Evolutionary conservation across 2,329 filamentous ascomycete genomes (phyloP).

Genomic region (Ophiostoma quercus): DNA sequence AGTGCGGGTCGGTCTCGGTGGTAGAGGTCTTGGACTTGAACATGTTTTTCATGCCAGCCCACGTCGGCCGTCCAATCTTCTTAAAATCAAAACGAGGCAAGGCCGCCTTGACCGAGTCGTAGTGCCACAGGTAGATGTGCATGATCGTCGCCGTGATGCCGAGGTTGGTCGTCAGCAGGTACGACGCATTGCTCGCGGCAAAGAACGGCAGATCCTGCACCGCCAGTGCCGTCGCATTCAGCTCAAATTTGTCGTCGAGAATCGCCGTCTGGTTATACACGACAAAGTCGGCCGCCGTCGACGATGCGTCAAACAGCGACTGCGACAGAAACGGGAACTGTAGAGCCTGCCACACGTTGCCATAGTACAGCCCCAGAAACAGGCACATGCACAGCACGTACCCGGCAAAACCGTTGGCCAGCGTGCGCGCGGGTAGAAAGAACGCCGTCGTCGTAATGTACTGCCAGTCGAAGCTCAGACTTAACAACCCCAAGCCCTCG

Average conservation of each 20-base stretch:
- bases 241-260: neutral
- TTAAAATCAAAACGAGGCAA: no score
- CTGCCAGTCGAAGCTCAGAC: neutral
- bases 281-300: neutral
- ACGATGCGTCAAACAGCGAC: neutral
- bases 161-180: slow-evolving; percentile 1
- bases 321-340: neutral
- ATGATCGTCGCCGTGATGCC: neutral
- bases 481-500: neutral
- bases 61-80: neutral
- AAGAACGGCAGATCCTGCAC: neutral
- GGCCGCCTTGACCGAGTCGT: neutral
- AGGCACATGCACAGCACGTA: neutral
- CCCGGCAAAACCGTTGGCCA: neutral
- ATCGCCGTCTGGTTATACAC: neutral
- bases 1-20: neutral
- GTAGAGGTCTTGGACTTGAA: neutral
- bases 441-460: neutral
- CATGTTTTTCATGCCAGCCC: neutral
- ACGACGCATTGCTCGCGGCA: neutral
- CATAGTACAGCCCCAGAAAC: neutral
- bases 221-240: neutral
- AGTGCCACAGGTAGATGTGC: neutral
- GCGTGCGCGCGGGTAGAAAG: neutral
- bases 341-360: neutral